phyloP scores from a whole-genome alignment of 768 basidiomycete genomes.

The Boletus pseudopeckii region DNA sequence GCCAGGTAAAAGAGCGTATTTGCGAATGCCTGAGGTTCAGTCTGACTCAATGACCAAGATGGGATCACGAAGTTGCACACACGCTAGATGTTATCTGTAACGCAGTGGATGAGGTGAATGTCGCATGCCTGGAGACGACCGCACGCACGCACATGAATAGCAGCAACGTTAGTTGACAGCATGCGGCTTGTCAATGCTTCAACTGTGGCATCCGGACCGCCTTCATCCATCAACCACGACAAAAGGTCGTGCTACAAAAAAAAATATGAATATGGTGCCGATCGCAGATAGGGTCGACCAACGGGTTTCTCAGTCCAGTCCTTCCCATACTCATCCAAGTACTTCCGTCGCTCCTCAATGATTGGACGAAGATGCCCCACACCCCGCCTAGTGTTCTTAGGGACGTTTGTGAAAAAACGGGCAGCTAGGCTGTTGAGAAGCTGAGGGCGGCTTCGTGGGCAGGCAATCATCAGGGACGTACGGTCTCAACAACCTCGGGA shows the following conservation, averaged over 20 bases:
- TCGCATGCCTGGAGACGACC: not conserved
- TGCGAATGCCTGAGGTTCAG: not conserved
- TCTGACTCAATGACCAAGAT: not conserved
- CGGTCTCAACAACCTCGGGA: slow-evolving; percentile 35
- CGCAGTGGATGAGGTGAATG: not conserved
- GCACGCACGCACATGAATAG: slow-evolving; percentile 19
- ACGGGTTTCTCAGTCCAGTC: slow-evolving; percentile 34
- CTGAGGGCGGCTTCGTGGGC: too few species aligned
- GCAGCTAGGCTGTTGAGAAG: slow-evolving; percentile 16
- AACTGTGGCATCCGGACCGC: not conserved
- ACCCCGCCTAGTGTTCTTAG: not conserved
- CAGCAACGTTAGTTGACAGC: slow-evolving; percentile 12
- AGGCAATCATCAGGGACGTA: slow-evolving; percentile 8
- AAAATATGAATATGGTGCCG: not conserved
- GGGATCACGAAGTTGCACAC: not conserved
- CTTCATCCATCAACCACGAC: slow-evolving; percentile 3
- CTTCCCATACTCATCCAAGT: slow-evolving; percentile 22
- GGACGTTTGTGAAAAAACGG: slow-evolving; percentile 6
- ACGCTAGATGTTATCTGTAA: not conserved
- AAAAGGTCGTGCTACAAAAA: slow-evolving; percentile 30
- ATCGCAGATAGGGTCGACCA: slow-evolving; percentile 2
- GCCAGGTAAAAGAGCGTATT: not conserved
- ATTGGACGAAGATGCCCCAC: slow-evolving; percentile 23
- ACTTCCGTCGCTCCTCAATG: slow-evolving; percentile 27
- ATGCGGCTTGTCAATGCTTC: slow-evolving; percentile 12